Evolutionary conservation across 1,284 basidiomycete species (phyloP), one percentile per base, ranked within the genome.

Genomic region (Ganoderma resinaceum): DNA sequence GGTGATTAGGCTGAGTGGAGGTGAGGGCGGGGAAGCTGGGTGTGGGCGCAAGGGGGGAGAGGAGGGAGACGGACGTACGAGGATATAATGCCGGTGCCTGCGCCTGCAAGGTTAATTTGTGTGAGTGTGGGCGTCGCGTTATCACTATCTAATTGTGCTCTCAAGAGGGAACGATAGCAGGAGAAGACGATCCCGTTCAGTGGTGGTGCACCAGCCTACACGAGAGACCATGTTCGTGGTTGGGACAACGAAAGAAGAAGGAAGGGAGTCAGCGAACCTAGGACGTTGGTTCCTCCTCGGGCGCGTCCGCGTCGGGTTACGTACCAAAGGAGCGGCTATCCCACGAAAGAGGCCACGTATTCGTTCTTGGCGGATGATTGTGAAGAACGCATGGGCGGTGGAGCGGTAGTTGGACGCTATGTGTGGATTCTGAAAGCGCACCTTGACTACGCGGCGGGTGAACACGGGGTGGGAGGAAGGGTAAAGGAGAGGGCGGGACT

Each of bases 151-250:
- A 88, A 79, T 75, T 94, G 91, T 0, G 85, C 64, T 63, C 87
- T 87, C 80, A 92, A 85, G 60, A 93, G 83, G 73, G 90, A 87
- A n/a, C 87, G 85, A 80, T 94, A 94, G 0, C 89, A 88, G 0
- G 91, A 85, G 76, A 95, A 95, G 2, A 94, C 86, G 12, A 92
- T 81, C 8, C 93, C 92, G 71, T 94, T 94, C 81, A 93, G 85
- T 11, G 92, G 81, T 2, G 91, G 92, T 20, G 86, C 87, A 8
- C 89, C 87, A 0, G 88, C 85, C 92, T 94, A 67, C 33, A 42
- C 2, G 14, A 11, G 62, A 11, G 62, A 67, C 29, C 37, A 38
- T 38, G n/a, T 40, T 60, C 26, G 58, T 64, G 23, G 23, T 62
- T n/a, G 35, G 55, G 49, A 23, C 46, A 59, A n/a, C 20, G 26